phyloP scores from a whole-genome alignment of 2,329 filamentous ascomycete genomes.

The Chaetomium globosum region DNA sequence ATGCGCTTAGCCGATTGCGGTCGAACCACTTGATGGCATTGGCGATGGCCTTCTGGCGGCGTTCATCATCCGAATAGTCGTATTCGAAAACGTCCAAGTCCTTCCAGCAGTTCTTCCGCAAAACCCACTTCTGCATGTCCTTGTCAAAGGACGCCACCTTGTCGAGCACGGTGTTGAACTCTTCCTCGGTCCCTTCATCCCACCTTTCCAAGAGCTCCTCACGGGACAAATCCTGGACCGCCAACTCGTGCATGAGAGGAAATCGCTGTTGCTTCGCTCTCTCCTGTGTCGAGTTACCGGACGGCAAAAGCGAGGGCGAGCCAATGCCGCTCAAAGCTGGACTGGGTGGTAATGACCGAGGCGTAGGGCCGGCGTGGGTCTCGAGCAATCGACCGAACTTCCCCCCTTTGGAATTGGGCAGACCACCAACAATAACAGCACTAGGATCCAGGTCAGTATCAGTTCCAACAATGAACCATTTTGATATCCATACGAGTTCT shows the following conservation, averaged over 20 bases:
- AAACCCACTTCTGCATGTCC: constrained; percentile 54
- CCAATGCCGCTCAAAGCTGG: constrained; percentile 58
- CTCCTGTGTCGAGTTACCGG: constrained; percentile 55
- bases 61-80: constrained; percentile 55
- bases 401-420: constrained; percentile 32
- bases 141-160: constrained; percentile 61
- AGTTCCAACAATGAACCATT: constrained; percentile 23
- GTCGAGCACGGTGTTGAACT: constrained; percentile 57
- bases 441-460: constrained; percentile 44
- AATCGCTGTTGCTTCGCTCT: constrained; percentile 48
- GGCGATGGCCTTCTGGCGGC: constrained; percentile 63
- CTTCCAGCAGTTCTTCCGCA: constrained; percentile 62
- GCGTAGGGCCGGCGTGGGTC: constrained; percentile 44
- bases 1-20: constrained; percentile 57
- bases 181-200: constrained; percentile 51
- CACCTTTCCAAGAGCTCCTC: constrained; percentile 55
- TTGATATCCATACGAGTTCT: constrained; percentile 47
- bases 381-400: constrained; percentile 50
- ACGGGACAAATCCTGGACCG: constrained; percentile 55
- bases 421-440: constrained; percentile 44
- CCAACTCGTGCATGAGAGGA: constrained; percentile 63
- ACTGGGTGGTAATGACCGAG: constrained; percentile 55
- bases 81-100: constrained; percentile 68
- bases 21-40: constrained; percentile 63
- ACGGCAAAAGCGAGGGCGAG: constrained; percentile 57